Percentiles rank a stretch among this genome's conserved stretches.
These are phyloP conservation scores for Arthrobotrys iridis DNA, from an alignment of 2,329 filamentous ascomycete species.

Conservation along the genomic window DNA sequence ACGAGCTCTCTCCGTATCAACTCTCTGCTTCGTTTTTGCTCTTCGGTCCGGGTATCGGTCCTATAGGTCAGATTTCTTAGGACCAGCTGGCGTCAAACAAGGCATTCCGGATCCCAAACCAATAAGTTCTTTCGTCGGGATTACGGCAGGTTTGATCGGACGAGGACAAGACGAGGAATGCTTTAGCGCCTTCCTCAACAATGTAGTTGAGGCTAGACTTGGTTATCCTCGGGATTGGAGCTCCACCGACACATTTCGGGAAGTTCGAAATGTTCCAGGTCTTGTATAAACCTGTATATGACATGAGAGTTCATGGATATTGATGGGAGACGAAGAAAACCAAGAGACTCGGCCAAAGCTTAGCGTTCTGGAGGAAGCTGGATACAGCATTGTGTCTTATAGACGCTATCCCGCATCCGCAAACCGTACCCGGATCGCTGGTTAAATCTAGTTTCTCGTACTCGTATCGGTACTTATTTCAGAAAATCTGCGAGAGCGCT, in stretches of 20 bases:
- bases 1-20: slow-evolving; percentile 36
- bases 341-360: slow-evolving; percentile 54
- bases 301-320: slow-evolving; percentile 13
- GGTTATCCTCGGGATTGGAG: slow-evolving; percentile 41
- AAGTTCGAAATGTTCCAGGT: slow-evolving; percentile 18
- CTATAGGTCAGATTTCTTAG: slow-evolving; percentile 40
- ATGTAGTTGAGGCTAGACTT: slow-evolving; percentile 29
- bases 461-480: slow-evolving; percentile 5
- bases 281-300: slow-evolving; percentile 19
- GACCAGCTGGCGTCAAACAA: slow-evolving; percentile 17
- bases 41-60: slow-evolving; percentile 38
- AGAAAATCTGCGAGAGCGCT: slow-evolving; percentile 17
- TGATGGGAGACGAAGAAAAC: slow-evolving; percentile 40
- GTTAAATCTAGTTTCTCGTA: slow-evolving; percentile 4
- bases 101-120: slow-evolving; percentile 18
- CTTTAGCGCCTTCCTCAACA: slow-evolving; percentile 20
- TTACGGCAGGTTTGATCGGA: slow-evolving; percentile 50
- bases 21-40: slow-evolving; percentile 14
- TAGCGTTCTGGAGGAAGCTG: slow-evolving; percentile 37
- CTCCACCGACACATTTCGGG: slow-evolving; percentile 23
- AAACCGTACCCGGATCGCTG: slow-evolving; percentile 1
- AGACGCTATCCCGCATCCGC: slow-evolving; percentile 28
- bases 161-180: background rate
- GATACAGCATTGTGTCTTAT: slow-evolving; percentile 3
- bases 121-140: slow-evolving; percentile 11